Conservation (phyloP, 768 basidiomycete species). For the Rhizopogon vulgaris region DNA sequence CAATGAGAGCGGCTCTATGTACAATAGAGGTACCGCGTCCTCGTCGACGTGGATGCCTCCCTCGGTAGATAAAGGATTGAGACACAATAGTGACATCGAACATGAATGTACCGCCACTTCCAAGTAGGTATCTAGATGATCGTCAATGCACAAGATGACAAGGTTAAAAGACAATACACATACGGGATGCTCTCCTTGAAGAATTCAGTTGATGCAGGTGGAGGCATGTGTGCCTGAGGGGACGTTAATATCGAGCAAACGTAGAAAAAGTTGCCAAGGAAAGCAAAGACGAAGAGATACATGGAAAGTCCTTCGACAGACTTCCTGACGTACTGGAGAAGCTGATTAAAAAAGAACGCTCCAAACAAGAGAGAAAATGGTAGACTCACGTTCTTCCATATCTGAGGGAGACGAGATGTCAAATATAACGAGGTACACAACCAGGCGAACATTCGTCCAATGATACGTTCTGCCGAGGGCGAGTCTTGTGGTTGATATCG, state of each 20-base stretch:
- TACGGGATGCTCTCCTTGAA: conserved; percentile 82
- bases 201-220: conserved; percentile 56
- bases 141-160: background rate
- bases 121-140: conserved; percentile 67
- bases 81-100: conserved; percentile 90
- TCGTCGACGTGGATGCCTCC: conserved; percentile 33
- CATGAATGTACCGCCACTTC: conserved; percentile 86
- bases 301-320: conserved; percentile 95
- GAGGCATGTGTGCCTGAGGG: conserved; percentile 52
- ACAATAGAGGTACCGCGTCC: conserved; percentile 21
- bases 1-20: conserved; percentile 26
- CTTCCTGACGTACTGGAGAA: conserved; percentile 69
- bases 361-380: background rate
- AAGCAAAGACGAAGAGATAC: conserved; percentile 89
- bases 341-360: conserved; percentile 2
- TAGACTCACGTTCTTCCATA: conserved; percentile 93
- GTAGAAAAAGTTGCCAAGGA: conserved; percentile 90
- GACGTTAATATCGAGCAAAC: conserved; percentile 85
- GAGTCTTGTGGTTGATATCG: conserved; percentile 16
- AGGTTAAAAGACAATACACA: conserved; percentile 24
- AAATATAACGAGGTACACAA: conserved; percentile 88
- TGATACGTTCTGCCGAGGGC: conserved; percentile 45
- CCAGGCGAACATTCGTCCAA: conserved; percentile 95
- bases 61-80: conserved; percentile 77
- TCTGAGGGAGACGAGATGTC: conserved; percentile 91